Evolutionary conservation across 208 protist species (phyloP).

Genomic region (Trypanosoma cruzi): DNA sequence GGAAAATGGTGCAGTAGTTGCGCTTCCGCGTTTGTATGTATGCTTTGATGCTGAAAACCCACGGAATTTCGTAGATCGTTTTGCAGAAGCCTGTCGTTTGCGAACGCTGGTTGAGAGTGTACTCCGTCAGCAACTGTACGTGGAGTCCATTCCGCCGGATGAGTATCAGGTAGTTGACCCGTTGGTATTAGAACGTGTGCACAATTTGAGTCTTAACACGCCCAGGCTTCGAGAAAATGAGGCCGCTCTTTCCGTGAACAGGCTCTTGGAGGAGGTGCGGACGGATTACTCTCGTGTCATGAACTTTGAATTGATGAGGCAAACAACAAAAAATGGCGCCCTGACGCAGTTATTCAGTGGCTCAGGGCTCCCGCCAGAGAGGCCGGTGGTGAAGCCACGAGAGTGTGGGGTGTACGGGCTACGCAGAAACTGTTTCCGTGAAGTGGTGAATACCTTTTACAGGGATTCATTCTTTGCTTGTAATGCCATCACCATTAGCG

Average conservation of each 20-base stretch:
- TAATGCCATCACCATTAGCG: constrained; percentile 44
- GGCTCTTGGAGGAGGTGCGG: constrained; percentile 77
- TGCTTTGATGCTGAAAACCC: constrained; percentile 95
- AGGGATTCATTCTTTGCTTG: constrained; percentile 58
- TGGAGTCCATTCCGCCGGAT: constrained; percentile 95
- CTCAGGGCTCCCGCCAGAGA: constrained; percentile 34
- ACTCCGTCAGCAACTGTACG: constrained; percentile 89
- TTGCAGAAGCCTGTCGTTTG: constrained; percentile 78
- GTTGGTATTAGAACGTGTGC: constrained; percentile 59
- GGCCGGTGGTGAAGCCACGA: constrained; percentile 16
- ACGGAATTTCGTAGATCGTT: constrained; percentile 86
- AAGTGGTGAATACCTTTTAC: constrained; percentile 52
- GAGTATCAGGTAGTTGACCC: constrained; percentile 83
- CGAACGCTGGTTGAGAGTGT: constrained; percentile 75
- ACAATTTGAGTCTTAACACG: constrained; percentile 70
- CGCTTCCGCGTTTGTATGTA: constrained; percentile 84
- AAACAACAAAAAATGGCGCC: constrained; percentile 53
- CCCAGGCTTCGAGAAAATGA: constrained; percentile 75
- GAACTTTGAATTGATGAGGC: constrained; percentile 83
- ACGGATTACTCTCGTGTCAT: constrained; percentile 89
- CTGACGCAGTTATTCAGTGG: constrained; percentile 49
- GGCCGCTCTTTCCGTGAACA: constrained; percentile 63
- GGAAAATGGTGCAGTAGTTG: constrained; percentile 5
- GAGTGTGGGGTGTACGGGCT: constrained; percentile 53
- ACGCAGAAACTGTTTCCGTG: constrained; percentile 43